Base-by-base conservation (phyloP, 2,329 filamentous ascomycete genomes). In the Coleophoma crateriformis region DNA sequence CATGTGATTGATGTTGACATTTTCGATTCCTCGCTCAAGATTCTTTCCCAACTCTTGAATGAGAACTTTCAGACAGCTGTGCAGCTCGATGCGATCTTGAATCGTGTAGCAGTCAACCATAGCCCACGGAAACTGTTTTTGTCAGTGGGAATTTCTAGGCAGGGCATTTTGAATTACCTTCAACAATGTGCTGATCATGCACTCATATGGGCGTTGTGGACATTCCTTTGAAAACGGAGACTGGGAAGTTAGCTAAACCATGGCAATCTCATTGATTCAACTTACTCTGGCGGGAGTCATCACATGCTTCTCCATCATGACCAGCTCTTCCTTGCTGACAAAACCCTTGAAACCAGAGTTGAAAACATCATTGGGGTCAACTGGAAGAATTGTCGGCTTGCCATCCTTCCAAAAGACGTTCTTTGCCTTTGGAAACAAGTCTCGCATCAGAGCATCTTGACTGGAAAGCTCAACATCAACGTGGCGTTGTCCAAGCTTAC, bases 131-230 rank as follows among this genome's bases (percentile, higher is more conserved):
- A 83, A 73, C 69, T 85, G 32, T 46, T 7, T 41, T 22, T 46
- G 38, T 60, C 54, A 61, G 52, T 35, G 34, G 7, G 17, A 35
- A 48, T 7, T 8, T 81, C 52, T 74, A 75, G 35, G 82, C 61
- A 40, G n/a, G 8, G 37, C 33, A 5, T 27, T 19, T 42, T 22
- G n/a, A 53, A 51, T 27, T 54, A 62, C 63, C 59, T 67, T 67
- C 46, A 59, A 47, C 51, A 67, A 55, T 1, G 78, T 84, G 61
- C 79, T 83, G 57, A 86, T 82, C 58, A 86, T 69, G 61, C 75
- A 82, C 67, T 87, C 83, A 49, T 78, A 85, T 2, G 81, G 77
- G 13, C 83, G 76, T 65, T 86, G 81, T 0, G 81, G 80, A 56
- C 80, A 84, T 22, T 81, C 73, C 50, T 71, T 74, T 8, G 78